Evolutionary conservation across 148 eudicot genomes (phyloP).

Genomic region (Camellia granthamiana): DNA sequence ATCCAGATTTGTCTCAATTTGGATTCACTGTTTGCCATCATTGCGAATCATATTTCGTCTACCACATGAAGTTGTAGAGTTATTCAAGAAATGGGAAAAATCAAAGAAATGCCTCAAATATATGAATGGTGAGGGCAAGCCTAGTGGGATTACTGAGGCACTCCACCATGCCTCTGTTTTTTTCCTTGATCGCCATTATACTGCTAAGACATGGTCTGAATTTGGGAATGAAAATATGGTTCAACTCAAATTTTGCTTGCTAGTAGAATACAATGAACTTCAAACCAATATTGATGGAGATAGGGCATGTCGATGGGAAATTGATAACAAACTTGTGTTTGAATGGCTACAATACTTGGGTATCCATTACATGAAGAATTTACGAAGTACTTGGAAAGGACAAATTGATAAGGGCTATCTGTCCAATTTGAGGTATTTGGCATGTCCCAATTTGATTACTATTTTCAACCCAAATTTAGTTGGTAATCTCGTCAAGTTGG

Average conservation of each 20-base stretch:
- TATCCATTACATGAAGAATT: slow-evolving; percentile 8
- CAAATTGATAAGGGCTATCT: not conserved
- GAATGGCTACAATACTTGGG: not conserved
- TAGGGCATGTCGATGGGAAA: not conserved
- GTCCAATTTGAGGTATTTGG: slow-evolving; percentile 12
- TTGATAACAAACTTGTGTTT: not conserved
- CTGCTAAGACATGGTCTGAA: not conserved
- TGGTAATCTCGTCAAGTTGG: not conserved
- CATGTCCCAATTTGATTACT: not conserved
- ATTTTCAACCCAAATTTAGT: not conserved
- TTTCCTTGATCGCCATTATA: not conserved
- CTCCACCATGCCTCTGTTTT: not conserved
- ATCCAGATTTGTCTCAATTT: not conserved
- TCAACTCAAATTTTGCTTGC: not conserved
- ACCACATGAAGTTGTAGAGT: not conserved
- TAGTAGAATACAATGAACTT: not conserved
- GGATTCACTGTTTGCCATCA: not conserved
- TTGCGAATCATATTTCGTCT: not conserved
- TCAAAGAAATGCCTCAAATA: not conserved
- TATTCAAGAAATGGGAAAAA: not conserved
- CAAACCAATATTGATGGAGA: not conserved
- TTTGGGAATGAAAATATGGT: not conserved
- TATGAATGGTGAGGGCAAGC: not conserved
- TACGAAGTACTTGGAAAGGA: slow-evolving; percentile 2
- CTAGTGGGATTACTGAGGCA: not conserved